Conservation (phyloP, 1,284 basidiomycete genomes). For the Ceratobasidium sp. region DNA sequence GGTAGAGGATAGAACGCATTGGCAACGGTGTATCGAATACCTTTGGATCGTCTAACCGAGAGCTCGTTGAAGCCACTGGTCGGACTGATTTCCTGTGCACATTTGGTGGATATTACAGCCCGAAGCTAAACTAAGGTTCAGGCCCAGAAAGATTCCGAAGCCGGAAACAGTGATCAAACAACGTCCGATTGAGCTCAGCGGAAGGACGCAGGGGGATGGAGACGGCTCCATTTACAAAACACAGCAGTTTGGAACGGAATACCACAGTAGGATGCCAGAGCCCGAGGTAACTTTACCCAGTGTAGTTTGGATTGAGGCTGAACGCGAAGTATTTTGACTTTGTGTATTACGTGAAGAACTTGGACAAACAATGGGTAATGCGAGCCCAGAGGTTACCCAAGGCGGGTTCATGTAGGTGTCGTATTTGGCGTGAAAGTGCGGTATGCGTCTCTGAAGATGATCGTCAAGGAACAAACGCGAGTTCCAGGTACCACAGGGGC, state of each 20-base stretch:
- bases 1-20: not conserved
- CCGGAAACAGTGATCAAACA: not conserved
- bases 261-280: not conserved
- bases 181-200: not conserved
- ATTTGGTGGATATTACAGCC: conserved; percentile 1
- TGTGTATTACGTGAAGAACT: not conserved
- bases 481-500: not conserved
- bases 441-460: not conserved
- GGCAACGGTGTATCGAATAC: not conserved
- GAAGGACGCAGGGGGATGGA: not conserved
- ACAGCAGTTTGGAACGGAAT: not conserved
- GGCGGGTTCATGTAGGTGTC: not conserved
- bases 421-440: not conserved
- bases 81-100: not conserved
- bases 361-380: not conserved
- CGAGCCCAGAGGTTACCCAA: not conserved
- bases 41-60: not conserved
- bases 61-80: too few species aligned
- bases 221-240: not conserved
- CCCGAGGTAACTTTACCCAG: not conserved
- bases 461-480: not conserved
- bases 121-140: not conserved
- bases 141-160: not conserved
- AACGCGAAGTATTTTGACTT: not conserved
- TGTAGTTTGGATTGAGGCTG: not conserved